Evolutionary conservation across 2,329 filamentous ascomycete species (phyloP).

Genomic region (Calonectria leucothoes): DNA sequence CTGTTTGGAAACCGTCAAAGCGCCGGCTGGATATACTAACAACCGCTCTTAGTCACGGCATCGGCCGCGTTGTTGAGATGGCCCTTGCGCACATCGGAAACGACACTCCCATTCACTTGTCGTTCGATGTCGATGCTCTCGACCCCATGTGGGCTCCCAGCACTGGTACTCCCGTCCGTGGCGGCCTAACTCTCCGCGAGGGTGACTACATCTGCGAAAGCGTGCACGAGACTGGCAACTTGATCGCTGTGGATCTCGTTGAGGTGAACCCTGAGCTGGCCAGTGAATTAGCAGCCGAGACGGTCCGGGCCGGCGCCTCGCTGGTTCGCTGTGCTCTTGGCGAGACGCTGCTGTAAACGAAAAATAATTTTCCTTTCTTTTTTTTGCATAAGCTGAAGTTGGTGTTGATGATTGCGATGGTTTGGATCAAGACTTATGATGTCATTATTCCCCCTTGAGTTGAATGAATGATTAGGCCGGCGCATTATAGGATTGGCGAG

Average conservation of each 20-base stretch:
- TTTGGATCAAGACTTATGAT: constrained; percentile 30
- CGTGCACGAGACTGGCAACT: constrained; percentile 81
- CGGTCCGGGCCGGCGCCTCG: constrained; percentile 89
- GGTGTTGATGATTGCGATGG: constrained; percentile 20
- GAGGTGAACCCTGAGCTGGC: constrained; percentile 83
- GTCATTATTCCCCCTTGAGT: constrained; percentile 39
- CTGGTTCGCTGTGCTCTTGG: constrained; percentile 92
- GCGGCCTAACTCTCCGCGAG: constrained; percentile 92
- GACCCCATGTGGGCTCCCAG: constrained; percentile 97
- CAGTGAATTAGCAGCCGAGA: constrained; percentile 79
- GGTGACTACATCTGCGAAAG: constrained; percentile 96
- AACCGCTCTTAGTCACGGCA: constrained; percentile 75
- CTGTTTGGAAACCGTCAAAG: background rate
- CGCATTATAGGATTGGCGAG: constrained; percentile 40
- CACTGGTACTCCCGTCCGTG: constrained; percentile 94
- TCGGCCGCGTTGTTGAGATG: constrained; percentile 97
- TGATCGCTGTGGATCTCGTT: constrained; percentile 84
- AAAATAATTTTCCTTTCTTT: background rate
- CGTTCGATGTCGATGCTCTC: constrained; percentile 95
- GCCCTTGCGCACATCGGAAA: constrained; percentile 94
- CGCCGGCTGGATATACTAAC: constrained; percentile 17
- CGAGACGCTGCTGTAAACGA: constrained; percentile 80
- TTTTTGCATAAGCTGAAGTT: background rate
- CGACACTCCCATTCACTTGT: constrained; percentile 96
- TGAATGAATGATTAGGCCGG: constrained; percentile 41